Conservation (phyloP, 352 stramenopile species). For the Globisporangium rhizosaccharum region DNA sequence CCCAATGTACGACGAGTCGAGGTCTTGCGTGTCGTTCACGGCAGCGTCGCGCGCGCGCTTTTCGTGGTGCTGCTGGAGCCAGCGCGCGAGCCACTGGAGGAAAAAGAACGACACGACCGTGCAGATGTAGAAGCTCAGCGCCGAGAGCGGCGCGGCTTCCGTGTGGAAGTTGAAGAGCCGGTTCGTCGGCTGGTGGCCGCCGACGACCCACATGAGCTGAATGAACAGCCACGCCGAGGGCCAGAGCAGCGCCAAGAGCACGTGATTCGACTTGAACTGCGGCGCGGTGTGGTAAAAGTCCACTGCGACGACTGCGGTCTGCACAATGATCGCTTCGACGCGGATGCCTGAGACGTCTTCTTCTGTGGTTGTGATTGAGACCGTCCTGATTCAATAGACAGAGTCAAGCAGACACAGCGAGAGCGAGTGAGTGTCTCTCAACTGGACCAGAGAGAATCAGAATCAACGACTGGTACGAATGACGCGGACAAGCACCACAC, state of each 20-base stretch:
- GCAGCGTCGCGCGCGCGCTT: conserved; percentile 13
- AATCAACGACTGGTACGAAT: background rate
- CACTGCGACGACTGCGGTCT: conserved; percentile 38
- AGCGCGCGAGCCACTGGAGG: conserved; percentile 26
- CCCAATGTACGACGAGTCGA: conserved; percentile 23
- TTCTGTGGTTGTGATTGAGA: conserved; percentile 35
- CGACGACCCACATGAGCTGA: conserved; percentile 52
- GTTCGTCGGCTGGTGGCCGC: conserved; percentile 47
- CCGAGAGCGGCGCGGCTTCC: conserved; percentile 24
- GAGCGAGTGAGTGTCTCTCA: background rate
- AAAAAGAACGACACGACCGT: conserved; percentile 38
- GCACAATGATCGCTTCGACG: conserved; percentile 29
- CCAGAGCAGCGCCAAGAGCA: conserved; percentile 54
- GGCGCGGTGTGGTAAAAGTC: conserved; percentile 63
- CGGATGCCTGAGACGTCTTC: conserved; percentile 24
- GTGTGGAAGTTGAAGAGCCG: conserved; percentile 61
- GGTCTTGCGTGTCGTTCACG: conserved; percentile 13
- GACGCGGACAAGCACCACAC: background rate
- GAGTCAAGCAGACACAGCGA: background rate
- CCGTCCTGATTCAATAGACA: conserved; percentile 16
- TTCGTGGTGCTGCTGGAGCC: conserved; percentile 31
- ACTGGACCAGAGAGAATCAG: background rate
- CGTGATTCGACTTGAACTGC: conserved; percentile 55
- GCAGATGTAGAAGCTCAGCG: conserved; percentile 28
- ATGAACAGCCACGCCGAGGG: conserved; percentile 47